Percentiles rank a stretch among this genome's conserved stretches.
These are phyloP conservation scores for Termitomyces sp. DNA, from an alignment of 768 basidiomycete genomes.

Conservation along the genomic window DNA sequence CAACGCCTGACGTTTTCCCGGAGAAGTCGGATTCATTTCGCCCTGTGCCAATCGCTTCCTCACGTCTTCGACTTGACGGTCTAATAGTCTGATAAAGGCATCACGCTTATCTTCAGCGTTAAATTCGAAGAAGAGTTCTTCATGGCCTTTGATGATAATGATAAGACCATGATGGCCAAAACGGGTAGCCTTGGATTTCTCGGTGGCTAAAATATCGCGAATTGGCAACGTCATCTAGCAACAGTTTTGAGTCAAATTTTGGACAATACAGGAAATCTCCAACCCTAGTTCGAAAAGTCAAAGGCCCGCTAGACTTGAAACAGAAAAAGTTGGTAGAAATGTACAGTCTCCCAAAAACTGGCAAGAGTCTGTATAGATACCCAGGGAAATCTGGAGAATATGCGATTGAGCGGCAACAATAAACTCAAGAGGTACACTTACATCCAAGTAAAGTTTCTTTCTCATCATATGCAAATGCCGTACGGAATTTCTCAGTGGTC, in stretches of 20 bases:
- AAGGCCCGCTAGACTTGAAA: slow-evolving; percentile 85
- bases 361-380: slow-evolving; percentile 87
- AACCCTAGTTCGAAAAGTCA: slow-evolving; percentile 81
- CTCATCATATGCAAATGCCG: slow-evolving; percentile 84
- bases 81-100: slow-evolving; percentile 72
- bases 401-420: slow-evolving; percentile 2
- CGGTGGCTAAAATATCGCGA: slow-evolving; percentile 79
- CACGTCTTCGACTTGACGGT: slow-evolving; percentile 77
- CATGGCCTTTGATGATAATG: slow-evolving; percentile 91
- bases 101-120: slow-evolving; percentile 75
- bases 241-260: neutral
- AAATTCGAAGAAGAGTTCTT: slow-evolving; percentile 98
- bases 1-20: slow-evolving; percentile 68
- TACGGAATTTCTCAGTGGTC: slow-evolving; percentile 71
- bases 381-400: slow-evolving; percentile 76
- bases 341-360: slow-evolving; percentile 84
- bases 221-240: slow-evolving; percentile 92
- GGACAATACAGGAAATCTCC: slow-evolving; percentile 10
- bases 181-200: slow-evolving; percentile 83
- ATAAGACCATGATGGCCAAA: slow-evolving; percentile 90
- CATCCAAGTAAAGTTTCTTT: slow-evolving; percentile 86
- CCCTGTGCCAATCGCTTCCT: slow-evolving; percentile 46
- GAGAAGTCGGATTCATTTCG: slow-evolving; percentile 42
- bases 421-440: slow-evolving; percentile 40
- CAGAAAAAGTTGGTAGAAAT: slow-evolving; percentile 93